Base-by-base conservation (phyloP, 2,329 filamentous ascomycete genomes). In the Cladosporium sp. region DNA sequence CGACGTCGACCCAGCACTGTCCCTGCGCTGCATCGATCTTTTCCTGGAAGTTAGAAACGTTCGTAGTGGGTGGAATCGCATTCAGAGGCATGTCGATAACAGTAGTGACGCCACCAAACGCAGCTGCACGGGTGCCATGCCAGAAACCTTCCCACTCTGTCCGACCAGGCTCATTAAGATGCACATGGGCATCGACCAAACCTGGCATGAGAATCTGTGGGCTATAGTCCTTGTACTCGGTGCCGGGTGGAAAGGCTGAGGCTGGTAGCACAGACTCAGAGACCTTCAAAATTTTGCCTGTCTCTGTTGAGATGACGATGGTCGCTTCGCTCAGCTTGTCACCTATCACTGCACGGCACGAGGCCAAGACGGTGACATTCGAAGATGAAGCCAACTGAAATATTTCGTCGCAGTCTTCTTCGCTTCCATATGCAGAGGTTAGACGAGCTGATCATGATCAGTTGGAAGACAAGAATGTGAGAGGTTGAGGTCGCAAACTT, bases 81-180 rank as follows among this genome's bases (percentile, higher is more conserved):
- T 99, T 99, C 61, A 97, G 75, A 34, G 94, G 94, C 94, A 99
- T 99, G 74, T 97, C 94, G 68, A 99, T 79, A 9, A 99, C 91
- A 0, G 94, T 97, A 4, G 94, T 99, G 24, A 97, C 94, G 66
- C 94, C 94, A 39, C 94, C 94, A 66, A 93, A 95, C 10, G 94
- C 94, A 3, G 94, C 94, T 34, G 94, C 94, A 66, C 90, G 84
- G 22, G 94, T 97, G 49, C 94, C 94, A 0, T 92, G 97, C 78
- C 88, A 89, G 79, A 99, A 99, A 10, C 94, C 94, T 71, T 99
- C 94, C 94, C 94, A 97, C 82, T 97, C 93, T 53, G 93, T 97
- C 58, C 94, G 84, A 40, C 94, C 94, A 0, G 94, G 94, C 76
- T 99, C 94, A 70, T 97, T 97, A 66, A 97, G 84, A 76, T 99